Evolutionary conservation across 768 basidiomycete genomes (phyloP).

Genomic region (Vishniacozyma victoriae): DNA sequence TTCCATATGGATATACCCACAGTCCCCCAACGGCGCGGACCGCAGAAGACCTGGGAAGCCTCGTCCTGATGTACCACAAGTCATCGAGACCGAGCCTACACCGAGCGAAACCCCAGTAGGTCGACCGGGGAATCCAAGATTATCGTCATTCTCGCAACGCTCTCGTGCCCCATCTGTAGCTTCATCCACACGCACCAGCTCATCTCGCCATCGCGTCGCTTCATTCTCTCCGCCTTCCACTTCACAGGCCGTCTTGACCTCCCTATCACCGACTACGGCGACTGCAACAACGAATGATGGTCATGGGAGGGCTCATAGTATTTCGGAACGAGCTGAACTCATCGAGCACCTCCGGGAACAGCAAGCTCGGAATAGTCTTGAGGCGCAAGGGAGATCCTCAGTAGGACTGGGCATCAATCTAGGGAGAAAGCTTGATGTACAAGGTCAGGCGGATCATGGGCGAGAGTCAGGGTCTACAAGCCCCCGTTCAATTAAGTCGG

Average conservation of each 20-base stretch:
- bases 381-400: slow-evolving; percentile 8
- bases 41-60: too few relatives aligned
- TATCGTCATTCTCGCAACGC: not conserved
- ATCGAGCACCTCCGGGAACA: slow-evolving; percentile 5
- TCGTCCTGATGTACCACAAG: too few relatives aligned
- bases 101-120: too few relatives aligned
- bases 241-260: slow-evolving; percentile 10
- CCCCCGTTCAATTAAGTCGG: slow-evolving; percentile 20
- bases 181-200: slow-evolving; percentile 22
- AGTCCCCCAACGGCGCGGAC: too few relatives aligned
- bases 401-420: slow-evolving; percentile 26
- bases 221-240: slow-evolving; percentile 35
- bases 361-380: slow-evolving; percentile 7
- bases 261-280: slow-evolving; percentile 20
- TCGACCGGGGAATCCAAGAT: too few relatives aligned
- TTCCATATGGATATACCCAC: too few relatives aligned
- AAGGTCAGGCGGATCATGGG: slow-evolving; percentile 25
- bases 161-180: slow-evolving; percentile 17
- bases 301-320: not conserved
- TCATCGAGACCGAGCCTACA: too few relatives aligned
- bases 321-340: not conserved
- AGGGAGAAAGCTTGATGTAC: slow-evolving; percentile 21
- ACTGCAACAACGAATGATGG: slow-evolving; percentile 3
- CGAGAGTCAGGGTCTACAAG: slow-evolving; percentile 14
- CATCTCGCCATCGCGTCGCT: slow-evolving; percentile 8